A percentile compares a stretch with the other conserved stretches of the same genome.
Conservation (phyloP, 228 moss, liverwort and hornwort species). For the Sphagnum fallax region DNA sequence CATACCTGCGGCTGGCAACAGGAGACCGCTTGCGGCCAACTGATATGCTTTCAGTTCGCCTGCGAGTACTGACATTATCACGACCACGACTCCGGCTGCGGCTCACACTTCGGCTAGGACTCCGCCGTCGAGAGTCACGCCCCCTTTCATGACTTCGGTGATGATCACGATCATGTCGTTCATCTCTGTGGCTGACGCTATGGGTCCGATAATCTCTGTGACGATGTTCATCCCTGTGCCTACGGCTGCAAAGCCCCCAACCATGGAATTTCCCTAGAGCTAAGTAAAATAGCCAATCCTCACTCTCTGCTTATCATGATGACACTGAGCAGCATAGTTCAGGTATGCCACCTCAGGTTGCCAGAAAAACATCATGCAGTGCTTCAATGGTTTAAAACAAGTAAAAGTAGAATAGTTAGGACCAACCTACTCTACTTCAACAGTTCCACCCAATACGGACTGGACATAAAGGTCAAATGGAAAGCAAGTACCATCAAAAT, state of each 20-base stretch:
- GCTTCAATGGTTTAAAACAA: too few species aligned
- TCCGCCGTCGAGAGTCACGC: conserved; percentile 58
- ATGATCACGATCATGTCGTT: conserved; percentile 60
- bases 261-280: neutral
- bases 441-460: too few species aligned
- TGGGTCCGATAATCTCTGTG: conserved; percentile 55
- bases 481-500: too few species aligned
- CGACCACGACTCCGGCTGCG: conserved; percentile 43
- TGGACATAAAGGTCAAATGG: too few species aligned
- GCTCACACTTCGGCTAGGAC: conserved; percentile 59
- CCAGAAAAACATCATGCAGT: too few species aligned
- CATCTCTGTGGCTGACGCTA: conserved; percentile 35
- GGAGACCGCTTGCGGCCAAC: conserved; percentile 46
- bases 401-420: too few species aligned
- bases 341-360: too few species aligned
- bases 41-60: conserved; percentile 43
- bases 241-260: conserved; percentile 17
- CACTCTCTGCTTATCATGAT: too few species aligned
- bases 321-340: too few species aligned
- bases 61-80: conserved; percentile 51
- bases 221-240: conserved; percentile 55
- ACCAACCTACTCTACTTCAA: too few species aligned
- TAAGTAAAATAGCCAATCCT: too few species aligned
- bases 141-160: conserved; percentile 42
- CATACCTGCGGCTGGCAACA: conserved; percentile 55